Evolutionary conservation across 2,329 filamentous ascomycete genomes (phyloP).

Genomic region (Dactylellina haptotyla): DNA sequence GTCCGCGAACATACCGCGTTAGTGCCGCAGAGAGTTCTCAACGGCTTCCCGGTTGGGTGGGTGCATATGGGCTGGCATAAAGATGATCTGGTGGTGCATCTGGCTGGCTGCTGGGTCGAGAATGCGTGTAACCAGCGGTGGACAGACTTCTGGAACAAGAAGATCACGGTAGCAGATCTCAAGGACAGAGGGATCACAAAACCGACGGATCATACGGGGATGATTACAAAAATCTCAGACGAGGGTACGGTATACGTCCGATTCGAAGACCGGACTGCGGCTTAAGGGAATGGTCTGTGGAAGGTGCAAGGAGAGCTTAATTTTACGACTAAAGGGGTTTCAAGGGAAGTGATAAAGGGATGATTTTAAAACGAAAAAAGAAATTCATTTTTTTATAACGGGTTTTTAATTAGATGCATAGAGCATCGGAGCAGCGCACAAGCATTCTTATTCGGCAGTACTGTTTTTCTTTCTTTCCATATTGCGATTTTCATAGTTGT

Average conservation of each 20-base stretch:
- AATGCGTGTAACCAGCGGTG: conserved; percentile 60
- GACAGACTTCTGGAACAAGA: conserved; percentile 60
- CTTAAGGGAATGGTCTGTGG: neutral
- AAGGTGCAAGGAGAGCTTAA: neutral
- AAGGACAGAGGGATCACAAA: conserved; percentile 39
- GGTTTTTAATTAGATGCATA: no score
- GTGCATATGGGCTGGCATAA: conserved; percentile 61
- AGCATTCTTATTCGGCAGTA: neutral
- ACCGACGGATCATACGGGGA: conserved; percentile 45
- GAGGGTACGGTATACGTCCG: conserved; percentile 43
- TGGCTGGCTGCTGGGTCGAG: conserved; percentile 62
- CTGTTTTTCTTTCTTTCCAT: neutral
- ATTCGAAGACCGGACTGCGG: conserved; percentile 28
- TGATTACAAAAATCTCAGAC: conserved; percentile 36
- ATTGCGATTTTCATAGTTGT: no score
- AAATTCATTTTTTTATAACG: no score
- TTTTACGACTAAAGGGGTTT: neutral
- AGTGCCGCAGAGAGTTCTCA: conserved; percentile 61
- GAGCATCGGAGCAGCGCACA: neutral
- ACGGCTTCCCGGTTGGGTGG: conserved; percentile 61
- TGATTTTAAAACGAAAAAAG: no score
- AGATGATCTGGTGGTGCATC: conserved; percentile 62
- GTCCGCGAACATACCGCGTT: conserved; percentile 61
- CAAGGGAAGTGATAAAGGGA: no score
- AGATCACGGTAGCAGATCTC: conserved; percentile 42